Percentiles rank a stretch among this genome's conserved stretches.
These are phyloP conservation scores for Piloderma croceum DNA, from an alignment of 768 basidiomycete species.

Conservation along the genomic window DNA sequence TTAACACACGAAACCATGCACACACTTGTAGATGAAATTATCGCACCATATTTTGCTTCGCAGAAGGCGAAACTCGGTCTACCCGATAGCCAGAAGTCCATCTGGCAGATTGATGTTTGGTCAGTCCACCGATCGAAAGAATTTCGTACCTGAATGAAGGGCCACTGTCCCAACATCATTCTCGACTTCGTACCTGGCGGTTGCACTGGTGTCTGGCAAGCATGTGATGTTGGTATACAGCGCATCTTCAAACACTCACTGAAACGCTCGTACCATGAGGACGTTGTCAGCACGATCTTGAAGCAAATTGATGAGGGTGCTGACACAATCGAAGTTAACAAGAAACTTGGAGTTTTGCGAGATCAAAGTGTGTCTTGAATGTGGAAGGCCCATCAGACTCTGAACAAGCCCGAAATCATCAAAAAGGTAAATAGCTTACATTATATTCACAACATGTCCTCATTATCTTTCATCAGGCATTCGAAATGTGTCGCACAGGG, in stretches of 20 bases:
- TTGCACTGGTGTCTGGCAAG: slow-evolving; percentile 27
- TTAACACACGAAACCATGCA: slow-evolving; percentile 22
- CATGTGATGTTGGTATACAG: slow-evolving; percentile 33
- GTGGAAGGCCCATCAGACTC: no score
- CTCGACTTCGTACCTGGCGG: slow-evolving; percentile 28
- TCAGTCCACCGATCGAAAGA: slow-evolving; percentile 31
- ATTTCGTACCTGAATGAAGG: slow-evolving; percentile 31
- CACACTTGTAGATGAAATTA: slow-evolving; percentile 22
- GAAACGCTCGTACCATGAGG: slow-evolving; percentile 26
- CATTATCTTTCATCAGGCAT: no score
- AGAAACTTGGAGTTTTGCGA: no score
- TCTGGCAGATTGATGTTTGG: slow-evolving; percentile 32
- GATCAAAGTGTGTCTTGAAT: no score
- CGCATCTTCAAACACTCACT: slow-evolving; percentile 31
- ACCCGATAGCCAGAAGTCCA: slow-evolving; percentile 14
- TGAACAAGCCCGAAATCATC: no score
- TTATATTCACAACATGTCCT: no score
- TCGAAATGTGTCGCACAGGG: not conserved
- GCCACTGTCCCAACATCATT: slow-evolving; percentile 25
- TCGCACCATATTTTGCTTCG: slow-evolving; percentile 25
- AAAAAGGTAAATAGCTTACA: no score
- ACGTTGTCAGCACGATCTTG: slow-evolving; percentile 27
- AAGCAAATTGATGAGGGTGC: slow-evolving; percentile 21
- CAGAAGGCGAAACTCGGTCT: slow-evolving; percentile 13
- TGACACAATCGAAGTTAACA: no score